Percentiles rank a stretch among this genome's conserved stretches.
These are phyloP conservation scores for Aphanoascus verrucosus DNA, from an alignment of 2,329 filamentous ascomycete species.

Conservation along the genomic window DNA sequence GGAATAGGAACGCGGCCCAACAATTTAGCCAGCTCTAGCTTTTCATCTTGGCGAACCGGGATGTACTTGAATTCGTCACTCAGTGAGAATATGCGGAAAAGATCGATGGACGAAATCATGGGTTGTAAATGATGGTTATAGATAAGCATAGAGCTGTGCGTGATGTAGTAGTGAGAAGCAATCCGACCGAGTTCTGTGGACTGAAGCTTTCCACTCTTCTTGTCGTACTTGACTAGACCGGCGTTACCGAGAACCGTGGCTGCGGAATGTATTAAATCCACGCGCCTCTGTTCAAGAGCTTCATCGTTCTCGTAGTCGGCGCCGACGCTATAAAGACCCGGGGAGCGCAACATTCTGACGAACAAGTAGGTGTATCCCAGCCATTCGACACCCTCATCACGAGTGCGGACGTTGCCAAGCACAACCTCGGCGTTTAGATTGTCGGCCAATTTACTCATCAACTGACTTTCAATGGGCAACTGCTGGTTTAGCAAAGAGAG, in stretches of 20 bases:
- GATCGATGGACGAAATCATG: conserved; percentile 82
- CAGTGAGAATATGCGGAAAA: conserved; percentile 91
- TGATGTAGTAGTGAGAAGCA: conserved; percentile 97
- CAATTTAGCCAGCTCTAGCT: conserved; percentile 86
- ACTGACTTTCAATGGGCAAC: conserved; percentile 91
- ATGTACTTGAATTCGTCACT: conserved; percentile 99
- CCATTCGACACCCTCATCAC: conserved; percentile 98
- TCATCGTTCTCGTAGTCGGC: conserved; percentile 91
- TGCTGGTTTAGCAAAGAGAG: conserved; percentile 94
- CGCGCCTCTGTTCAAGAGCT: conserved; percentile 85
- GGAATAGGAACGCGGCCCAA: conserved; percentile 84
- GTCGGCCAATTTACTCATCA: conserved; percentile 84
- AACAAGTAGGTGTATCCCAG: conserved; percentile 97
- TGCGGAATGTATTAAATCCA: conserved; percentile 94
- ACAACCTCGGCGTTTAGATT: conserved; percentile 96
- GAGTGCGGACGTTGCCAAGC: conserved; percentile 77
- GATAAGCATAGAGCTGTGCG: conserved; percentile 87
- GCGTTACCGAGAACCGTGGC: conserved; percentile 78
- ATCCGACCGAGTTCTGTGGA: conserved; percentile 90
- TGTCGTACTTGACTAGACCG: conserved; percentile 87
- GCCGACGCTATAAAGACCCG: conserved; percentile 88
- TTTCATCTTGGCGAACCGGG: conserved; percentile 92
- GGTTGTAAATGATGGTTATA: conserved; percentile 95
- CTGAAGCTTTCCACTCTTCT: conserved; percentile 78
- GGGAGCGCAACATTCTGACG: conserved; percentile 91